Percentiles rank a stretch among this genome's conserved stretches.
phyloP scores from a whole-genome alignment of 257 asterid genomes.

The Petunia axillaris region DNA sequence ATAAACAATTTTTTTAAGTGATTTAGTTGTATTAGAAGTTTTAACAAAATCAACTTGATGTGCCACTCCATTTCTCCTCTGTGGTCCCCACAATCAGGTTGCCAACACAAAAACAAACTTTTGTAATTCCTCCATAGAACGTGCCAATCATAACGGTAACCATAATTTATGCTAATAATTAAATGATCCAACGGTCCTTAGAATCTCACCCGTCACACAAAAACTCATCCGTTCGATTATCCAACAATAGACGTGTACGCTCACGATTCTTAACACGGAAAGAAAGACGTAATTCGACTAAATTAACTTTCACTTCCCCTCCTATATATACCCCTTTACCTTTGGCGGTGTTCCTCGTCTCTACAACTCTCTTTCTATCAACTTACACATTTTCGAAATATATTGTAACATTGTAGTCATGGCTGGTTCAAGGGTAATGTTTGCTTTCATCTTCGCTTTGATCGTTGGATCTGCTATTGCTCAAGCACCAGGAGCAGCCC shows the following conservation, averaged over 20 bases:
- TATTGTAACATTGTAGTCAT: neutral
- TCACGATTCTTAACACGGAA: slow-evolving; percentile 22
- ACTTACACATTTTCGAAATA: neutral
- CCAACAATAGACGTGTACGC: slow-evolving; percentile 28
- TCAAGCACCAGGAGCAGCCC: slow-evolving; percentile 59
- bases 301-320: neutral
- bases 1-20: neutral
- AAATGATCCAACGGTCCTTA: slow-evolving; percentile 30
- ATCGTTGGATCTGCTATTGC: slow-evolving; percentile 45
- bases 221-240: slow-evolving; percentile 13
- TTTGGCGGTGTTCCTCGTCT: neutral
- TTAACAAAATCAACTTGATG: neutral
- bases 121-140: slow-evolving; percentile 29
- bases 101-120: neutral
- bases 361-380: neutral
- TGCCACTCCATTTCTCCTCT: neutral
- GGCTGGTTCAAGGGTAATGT: slow-evolving; percentile 35
- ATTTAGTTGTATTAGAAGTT: neutral
- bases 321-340: slow-evolving; percentile 15
- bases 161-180: slow-evolving; percentile 26
- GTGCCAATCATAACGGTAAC: slow-evolving; percentile 49
- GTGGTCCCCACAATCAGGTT: slow-evolving; percentile 21
- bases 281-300: neutral
- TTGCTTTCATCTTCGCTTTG: slow-evolving; percentile 43
- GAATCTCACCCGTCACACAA: slow-evolving; percentile 10